Evolutionary conservation across 2,329 filamentous ascomycete species (phyloP).

Genomic region (Penicillium sp.): DNA sequence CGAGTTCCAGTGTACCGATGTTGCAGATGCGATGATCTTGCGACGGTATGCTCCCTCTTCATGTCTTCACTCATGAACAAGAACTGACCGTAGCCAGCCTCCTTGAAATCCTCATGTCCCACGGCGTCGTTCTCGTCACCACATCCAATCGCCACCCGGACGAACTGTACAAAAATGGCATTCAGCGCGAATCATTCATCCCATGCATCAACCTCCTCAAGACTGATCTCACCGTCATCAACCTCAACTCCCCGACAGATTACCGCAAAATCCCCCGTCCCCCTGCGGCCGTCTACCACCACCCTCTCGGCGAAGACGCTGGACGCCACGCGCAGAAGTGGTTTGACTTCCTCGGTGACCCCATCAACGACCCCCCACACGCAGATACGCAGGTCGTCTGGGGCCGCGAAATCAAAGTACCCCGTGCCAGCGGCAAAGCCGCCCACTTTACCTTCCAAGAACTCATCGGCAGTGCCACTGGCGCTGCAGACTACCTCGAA

Average conservation of each 20-base stretch:
- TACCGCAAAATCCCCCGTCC: slow-evolving; percentile 96
- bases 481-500: slow-evolving; percentile 93
- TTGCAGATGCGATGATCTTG: slow-evolving; percentile 97
- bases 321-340: slow-evolving; percentile 84
- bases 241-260: slow-evolving; percentile 91
- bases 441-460: slow-evolving; percentile 93
- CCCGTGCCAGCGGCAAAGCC: slow-evolving; percentile 80
- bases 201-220: slow-evolving; percentile 94
- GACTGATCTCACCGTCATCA: slow-evolving; percentile 79
- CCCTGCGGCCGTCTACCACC: slow-evolving; percentile 90
- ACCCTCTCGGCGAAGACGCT: slow-evolving; percentile 77
- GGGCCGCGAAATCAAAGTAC: slow-evolving; percentile 87
- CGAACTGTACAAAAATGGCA: slow-evolving; percentile 96
- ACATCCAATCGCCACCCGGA: slow-evolving; percentile 96
- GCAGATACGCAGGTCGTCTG: slow-evolving; percentile 80
- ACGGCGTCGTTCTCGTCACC: slow-evolving; percentile 94
- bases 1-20: slow-evolving; percentile 98
- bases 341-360: slow-evolving; percentile 92
- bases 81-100: slow-evolving; percentile 54
- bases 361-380: slow-evolving; percentile 72
- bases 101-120: slow-evolving; percentile 87
- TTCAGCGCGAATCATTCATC: slow-evolving; percentile 92
- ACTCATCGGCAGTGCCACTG: slow-evolving; percentile 82
- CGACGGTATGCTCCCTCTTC: slow-evolving; percentile 58
- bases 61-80: neutral